Base-by-base conservation (phyloP, 148 eudicot genomes). In the Silene conica region DNA sequence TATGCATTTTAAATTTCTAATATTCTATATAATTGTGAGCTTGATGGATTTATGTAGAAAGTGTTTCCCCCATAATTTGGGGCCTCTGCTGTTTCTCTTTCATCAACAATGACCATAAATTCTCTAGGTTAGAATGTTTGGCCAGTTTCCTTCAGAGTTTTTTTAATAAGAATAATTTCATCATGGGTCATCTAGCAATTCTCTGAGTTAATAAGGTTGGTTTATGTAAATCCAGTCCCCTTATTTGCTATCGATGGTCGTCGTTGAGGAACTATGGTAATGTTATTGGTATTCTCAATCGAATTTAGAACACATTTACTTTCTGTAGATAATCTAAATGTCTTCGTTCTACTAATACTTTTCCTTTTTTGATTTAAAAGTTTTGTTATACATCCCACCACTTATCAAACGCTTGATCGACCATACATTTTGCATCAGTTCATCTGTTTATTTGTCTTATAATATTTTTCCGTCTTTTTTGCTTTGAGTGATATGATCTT, bases 391-490 rank as follows among this genome's bases (percentile, higher is more conserved):
- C 41, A 28, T 63, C 19, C 16, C 26, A 28, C 10, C n/a, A 46
- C 14, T 5, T 19, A 19, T 41, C 20, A 8, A 14, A 16, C 46
- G 71, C 23, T 48, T 68, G 57, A 68, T 12, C 48, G 19, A 65
- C n/a, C 48, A 1, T 45, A 68, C 56, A 21, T 45, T 46, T 55
- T 46, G 15, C 19, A 21, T 25, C 18, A 50, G 72, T 58, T 25
- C 14, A 15, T 84, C 85, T 78, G 90, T 92, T 55, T 85, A 84
- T 67, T 92, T 92, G 77, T 67, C 55, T 41, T 67, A 20, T 64
- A 18, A 6, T 64, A 19, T n/a, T 12, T 18, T 46, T 61, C 13
- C 20, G 48, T 46, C 14, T n/a, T 3, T 50, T 70, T 22, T 63
- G 5, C 6, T 25, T 6, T 0, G 4, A 7, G 7, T 13, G 22